phyloP scores from a whole-genome alignment of 1,284 basidiomycete species.

The Hypsizygus ulmarius region DNA sequence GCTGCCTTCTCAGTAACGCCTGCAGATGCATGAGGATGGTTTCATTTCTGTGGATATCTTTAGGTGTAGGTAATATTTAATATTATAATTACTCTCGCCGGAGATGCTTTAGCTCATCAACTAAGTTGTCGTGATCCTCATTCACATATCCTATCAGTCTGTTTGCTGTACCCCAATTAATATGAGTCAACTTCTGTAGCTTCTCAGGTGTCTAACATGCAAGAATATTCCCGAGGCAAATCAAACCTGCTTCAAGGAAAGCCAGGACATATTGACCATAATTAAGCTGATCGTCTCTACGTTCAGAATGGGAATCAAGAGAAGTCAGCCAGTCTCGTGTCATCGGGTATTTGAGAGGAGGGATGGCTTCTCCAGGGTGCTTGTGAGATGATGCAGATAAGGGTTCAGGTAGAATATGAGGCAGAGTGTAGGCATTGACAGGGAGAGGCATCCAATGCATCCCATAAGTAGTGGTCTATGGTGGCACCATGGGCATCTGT shows the following conservation, averaged over 20 bases:
- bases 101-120: neutral
- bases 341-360: slow-evolving; percentile 3
- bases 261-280: slow-evolving; percentile 7
- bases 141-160: slow-evolving; percentile 11
- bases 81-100: too few relatives aligned
- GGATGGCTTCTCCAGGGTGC: neutral
- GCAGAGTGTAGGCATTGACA: too few relatives aligned
- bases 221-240: slow-evolving; percentile 10
- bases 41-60: slow-evolving; percentile 19
- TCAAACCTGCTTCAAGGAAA: slow-evolving; percentile 2
- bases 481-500: slow-evolving; percentile 2
- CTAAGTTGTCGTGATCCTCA: slow-evolving; percentile 4
- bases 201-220: slow-evolving; percentile 2
- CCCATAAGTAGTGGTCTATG: slow-evolving; percentile 4
- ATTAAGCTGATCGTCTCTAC: slow-evolving; percentile 4
- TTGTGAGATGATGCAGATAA: too few relatives aligned
- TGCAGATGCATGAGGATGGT: slow-evolving; percentile 15
- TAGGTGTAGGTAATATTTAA: too few relatives aligned
- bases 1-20: slow-evolving; percentile 16
- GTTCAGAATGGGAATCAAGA: slow-evolving; percentile 9
- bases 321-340: slow-evolving; percentile 8
- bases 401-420: too few relatives aligned
- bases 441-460: too few relatives aligned
- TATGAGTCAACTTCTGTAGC: slow-evolving; percentile 5
- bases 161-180: slow-evolving; percentile 15